phyloP scores from a whole-genome alignment of 2,329 filamentous ascomycete genomes.

The Talaromyces pinophilus region DNA sequence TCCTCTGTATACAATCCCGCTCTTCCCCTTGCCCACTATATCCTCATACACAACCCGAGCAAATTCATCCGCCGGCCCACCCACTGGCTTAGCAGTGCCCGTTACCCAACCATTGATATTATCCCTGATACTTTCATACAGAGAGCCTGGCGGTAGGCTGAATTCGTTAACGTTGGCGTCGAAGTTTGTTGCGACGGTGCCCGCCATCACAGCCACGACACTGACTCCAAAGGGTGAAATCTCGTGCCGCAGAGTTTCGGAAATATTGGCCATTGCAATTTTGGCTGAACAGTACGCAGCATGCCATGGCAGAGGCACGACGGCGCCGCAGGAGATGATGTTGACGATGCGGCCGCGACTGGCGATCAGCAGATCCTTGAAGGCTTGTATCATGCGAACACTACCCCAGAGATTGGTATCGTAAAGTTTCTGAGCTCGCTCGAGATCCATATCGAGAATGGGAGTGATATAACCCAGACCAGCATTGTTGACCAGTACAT shows the following conservation, averaged over 20 bases:
- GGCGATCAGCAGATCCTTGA: conserved; percentile 13
- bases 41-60: conserved; percentile 20
- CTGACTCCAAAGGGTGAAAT: conserved; percentile 17
- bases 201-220: conserved; percentile 14
- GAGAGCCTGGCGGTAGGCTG: conserved; percentile 12
- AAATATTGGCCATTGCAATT: conserved; percentile 12
- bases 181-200: conserved; percentile 8
- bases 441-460: conserved; percentile 16
- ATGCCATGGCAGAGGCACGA: conserved; percentile 38
- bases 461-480: conserved; percentile 18
- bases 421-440: conserved; percentile 8
- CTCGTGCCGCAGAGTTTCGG: conserved; percentile 16
- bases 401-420: conserved; percentile 19
- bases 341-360: conserved; percentile 17
- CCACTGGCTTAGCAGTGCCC: conserved; percentile 20
- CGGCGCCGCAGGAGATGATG: conserved; percentile 12
- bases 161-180: conserved; percentile 5
- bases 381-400: conserved; percentile 16
- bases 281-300: conserved; percentile 18
- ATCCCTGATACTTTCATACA: conserved; percentile 19
- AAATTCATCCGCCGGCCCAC: conserved; percentile 22
- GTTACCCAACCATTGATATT: conserved; percentile 23
- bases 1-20: conserved; percentile 23
- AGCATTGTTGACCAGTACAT: conserved; percentile 21
- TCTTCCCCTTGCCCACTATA: conserved; percentile 21